Evolutionary conservation across 1,284 basidiomycete genomes (phyloP).

Genomic region (Austroboletus novae-zelandiae): DNA sequence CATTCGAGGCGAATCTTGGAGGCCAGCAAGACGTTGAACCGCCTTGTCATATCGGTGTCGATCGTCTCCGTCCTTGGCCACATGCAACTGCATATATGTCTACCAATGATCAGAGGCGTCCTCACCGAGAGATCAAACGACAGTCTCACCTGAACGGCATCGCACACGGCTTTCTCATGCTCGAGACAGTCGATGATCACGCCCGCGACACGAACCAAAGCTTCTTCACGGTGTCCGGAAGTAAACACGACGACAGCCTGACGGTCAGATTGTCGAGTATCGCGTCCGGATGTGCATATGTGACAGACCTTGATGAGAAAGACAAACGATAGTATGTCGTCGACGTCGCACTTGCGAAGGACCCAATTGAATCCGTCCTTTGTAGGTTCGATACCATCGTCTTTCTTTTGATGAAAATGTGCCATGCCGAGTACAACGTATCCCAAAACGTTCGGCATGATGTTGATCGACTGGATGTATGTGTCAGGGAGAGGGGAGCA

Average conservation of each 20-base stretch:
- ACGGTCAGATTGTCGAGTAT: neutral
- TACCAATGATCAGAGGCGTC: too few relatives aligned
- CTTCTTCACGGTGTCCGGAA: neutral
- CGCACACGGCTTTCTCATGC: neutral
- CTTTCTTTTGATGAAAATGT: neutral
- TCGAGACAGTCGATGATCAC: neutral
- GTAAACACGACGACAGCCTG: neutral
- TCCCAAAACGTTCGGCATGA: neutral
- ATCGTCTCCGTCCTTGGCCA: too few relatives aligned
- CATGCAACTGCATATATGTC: too few relatives aligned
- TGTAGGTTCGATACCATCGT: neutral
- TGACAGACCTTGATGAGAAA: neutral
- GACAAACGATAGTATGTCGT: neutral
- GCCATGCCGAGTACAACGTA: neutral
- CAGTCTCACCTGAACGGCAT: too few relatives aligned
- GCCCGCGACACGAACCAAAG: neutral
- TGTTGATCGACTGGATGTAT: neutral
- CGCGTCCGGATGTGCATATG: too few relatives aligned
- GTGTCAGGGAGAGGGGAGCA: too few relatives aligned
- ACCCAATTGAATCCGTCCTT: neutral
- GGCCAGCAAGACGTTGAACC: too few relatives aligned
- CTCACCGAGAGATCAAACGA: too few relatives aligned
- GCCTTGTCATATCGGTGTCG: too few relatives aligned
- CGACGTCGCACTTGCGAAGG: neutral
- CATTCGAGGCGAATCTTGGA: too few relatives aligned